These are phyloP conservation scores for Geranium incanum DNA, from an alignment of 441 rosid genomes.

Conservation along the genomic window DNA sequence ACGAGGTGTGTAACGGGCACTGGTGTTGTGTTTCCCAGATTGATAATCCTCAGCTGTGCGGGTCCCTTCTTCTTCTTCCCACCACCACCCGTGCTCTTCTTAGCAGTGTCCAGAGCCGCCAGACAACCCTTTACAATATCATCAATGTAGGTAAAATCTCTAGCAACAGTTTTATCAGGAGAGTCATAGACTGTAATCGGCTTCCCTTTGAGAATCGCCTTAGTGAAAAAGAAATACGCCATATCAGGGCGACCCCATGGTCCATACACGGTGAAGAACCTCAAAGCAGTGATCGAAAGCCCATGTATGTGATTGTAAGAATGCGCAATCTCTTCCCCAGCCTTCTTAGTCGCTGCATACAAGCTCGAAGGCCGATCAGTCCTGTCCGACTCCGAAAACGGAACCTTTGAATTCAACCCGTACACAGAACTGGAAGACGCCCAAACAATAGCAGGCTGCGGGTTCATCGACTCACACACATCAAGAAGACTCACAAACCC, in stretches of 20 bases:
- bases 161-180: conserved; percentile 73
- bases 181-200: conserved; percentile 66
- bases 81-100: conserved; percentile 92
- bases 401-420: conserved; percentile 87
- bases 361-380: conserved; percentile 98
- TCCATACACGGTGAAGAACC: conserved; percentile 95
- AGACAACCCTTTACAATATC: conserved; percentile 94
- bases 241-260: conserved; percentile 99
- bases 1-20: conserved; percentile 85
- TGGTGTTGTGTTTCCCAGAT: conserved; percentile 25
- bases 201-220: conserved; percentile 76
- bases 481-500: conserved; percentile 84
- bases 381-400: conserved; percentile 78
- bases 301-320: conserved; percentile 94
- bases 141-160: conserved; percentile 94
- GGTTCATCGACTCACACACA: conserved; percentile 73
- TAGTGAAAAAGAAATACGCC: conserved; percentile 98
- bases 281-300: conserved; percentile 78
- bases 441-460: conserved; percentile 94
- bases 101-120: conserved; percentile 78
- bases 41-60: conserved; percentile 83
- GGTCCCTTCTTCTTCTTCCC: conserved; percentile 90
- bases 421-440: conserved; percentile 96
- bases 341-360: conserved; percentile 94
- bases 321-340: conserved; percentile 97